These are phyloP conservation scores for Alternaria metachromatica DNA, from an alignment of 2,329 filamentous ascomycete species.

Conservation along the genomic window DNA sequence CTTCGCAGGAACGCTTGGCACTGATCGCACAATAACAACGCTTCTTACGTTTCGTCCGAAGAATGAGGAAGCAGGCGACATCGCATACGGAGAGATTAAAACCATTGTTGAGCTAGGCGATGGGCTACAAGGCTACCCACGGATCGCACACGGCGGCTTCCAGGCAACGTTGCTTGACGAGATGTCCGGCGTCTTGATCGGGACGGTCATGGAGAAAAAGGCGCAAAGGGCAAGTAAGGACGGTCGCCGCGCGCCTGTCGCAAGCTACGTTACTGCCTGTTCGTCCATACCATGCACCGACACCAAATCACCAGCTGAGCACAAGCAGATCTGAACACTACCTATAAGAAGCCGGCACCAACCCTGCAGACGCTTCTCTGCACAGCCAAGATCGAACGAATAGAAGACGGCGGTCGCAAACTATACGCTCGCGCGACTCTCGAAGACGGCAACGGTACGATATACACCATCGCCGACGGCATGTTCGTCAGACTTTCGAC, in stretches of 20 bases:
- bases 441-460: constrained; percentile 56
- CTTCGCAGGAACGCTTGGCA: constrained; percentile 61
- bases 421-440: constrained; percentile 58
- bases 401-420: constrained; percentile 64
- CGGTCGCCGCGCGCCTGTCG: constrained; percentile 6
- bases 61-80: constrained; percentile 21
- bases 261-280: constrained; percentile 46
- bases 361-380: constrained; percentile 60
- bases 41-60: constrained; percentile 33
- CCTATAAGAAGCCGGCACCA: constrained; percentile 60
- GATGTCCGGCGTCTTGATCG: constrained; percentile 59
- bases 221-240: constrained; percentile 10
- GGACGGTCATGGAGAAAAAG: constrained; percentile 48
- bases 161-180: constrained; percentile 67
- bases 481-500: constrained; percentile 54
- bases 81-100: constrained; percentile 45
- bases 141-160: constrained; percentile 65
- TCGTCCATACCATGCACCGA: constrained; percentile 10
- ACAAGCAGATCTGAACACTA: constrained; percentile 59
- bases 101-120: constrained; percentile 56
- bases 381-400: constrained; percentile 53
- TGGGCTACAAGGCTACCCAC: constrained; percentile 61
- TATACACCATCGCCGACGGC: constrained; percentile 61
- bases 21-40: constrained; percentile 55
- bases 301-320: constrained; percentile 15